phyloP scores from a whole-genome alignment of 1,139 yeast genomes.

The Lodderomyces beijingensis region DNA sequence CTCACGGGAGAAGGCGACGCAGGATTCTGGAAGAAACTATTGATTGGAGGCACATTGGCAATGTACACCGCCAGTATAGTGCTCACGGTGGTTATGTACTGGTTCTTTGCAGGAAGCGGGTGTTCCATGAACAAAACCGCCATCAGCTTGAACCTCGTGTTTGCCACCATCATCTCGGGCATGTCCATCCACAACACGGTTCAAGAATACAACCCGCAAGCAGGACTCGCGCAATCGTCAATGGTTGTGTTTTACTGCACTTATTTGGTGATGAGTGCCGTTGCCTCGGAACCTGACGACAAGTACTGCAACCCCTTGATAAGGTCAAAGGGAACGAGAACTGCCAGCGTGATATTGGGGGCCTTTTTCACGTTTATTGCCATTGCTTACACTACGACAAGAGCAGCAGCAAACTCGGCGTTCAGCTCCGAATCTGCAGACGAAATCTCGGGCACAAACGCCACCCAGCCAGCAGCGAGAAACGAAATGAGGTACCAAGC shows the following conservation, averaged over 20 bases:
- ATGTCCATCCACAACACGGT: slow-evolving; percentile 77
- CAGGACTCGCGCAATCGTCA: slow-evolving; percentile 94
- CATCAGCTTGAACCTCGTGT: slow-evolving; percentile 67
- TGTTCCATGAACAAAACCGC: slow-evolving; percentile 92
- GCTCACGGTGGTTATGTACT: slow-evolving; percentile 74
- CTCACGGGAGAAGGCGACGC: slow-evolving; percentile 56
- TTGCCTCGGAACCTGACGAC: slow-evolving; percentile 96
- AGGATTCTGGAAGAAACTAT: slow-evolving; percentile 70
- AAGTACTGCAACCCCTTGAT: slow-evolving; percentile 85
- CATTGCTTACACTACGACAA: slow-evolving; percentile 92
- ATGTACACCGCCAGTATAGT: slow-evolving; percentile 77
- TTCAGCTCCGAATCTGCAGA: slow-evolving; percentile 29
- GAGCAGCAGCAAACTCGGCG: slow-evolving; percentile 85
- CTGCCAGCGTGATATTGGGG: slow-evolving; percentile 82
- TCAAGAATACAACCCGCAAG: slow-evolving; percentile 90
- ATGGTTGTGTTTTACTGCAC: slow-evolving; percentile 96
- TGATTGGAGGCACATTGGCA: slow-evolving; percentile 79
- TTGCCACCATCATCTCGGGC: slow-evolving; percentile 59
- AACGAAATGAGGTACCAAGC: slow-evolving; percentile 85
- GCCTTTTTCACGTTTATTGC: slow-evolving; percentile 93
- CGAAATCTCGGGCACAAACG: slow-evolving; percentile 15
- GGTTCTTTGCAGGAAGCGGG: slow-evolving; percentile 77
- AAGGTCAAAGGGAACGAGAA: slow-evolving; percentile 85
- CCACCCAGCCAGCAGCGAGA: slow-evolving; percentile 55
- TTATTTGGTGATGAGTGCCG: slow-evolving; percentile 87